Conservation (phyloP, 495 filamentous ascomycete species). For the Trichoderma virens region DNA sequence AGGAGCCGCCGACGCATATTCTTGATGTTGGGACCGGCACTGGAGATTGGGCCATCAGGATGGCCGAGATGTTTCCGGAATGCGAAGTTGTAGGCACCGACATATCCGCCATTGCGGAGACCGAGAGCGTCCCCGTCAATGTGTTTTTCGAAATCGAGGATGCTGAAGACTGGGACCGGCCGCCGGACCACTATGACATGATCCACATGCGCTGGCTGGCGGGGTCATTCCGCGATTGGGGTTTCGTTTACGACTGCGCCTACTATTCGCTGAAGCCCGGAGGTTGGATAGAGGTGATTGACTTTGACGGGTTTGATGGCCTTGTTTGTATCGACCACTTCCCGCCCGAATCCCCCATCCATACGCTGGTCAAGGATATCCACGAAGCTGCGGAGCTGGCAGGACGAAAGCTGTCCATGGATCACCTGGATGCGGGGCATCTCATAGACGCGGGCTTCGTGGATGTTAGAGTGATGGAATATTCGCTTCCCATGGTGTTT, state of each 20-base stretch:
- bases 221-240: slow-evolving; percentile 59
- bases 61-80: slow-evolving; percentile 55
- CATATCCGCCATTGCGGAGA: slow-evolving; percentile 51
- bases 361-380: slow-evolving; percentile 26
- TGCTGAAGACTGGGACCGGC: slow-evolving; percentile 51
- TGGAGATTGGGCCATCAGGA: slow-evolving; percentile 69
- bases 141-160: slow-evolving; percentile 66
- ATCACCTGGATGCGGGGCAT: slow-evolving; percentile 45
- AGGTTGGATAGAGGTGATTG: slow-evolving; percentile 58
- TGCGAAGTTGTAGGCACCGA: slow-evolving; percentile 63
- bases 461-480: slow-evolving; percentile 46
- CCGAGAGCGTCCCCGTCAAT: slow-evolving; percentile 47
- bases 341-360: slow-evolving; percentile 28
- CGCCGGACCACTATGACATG: slow-evolving; percentile 52
- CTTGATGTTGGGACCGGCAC: slow-evolving; percentile 63
- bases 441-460: slow-evolving; percentile 54
- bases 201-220: slow-evolving; percentile 57
- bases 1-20: slow-evolving; percentile 45
- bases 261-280: slow-evolving; percentile 53
- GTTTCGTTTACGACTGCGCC: slow-evolving; percentile 50
- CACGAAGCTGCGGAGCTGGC: slow-evolving; percentile 32
- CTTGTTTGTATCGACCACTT: slow-evolving; percentile 34
- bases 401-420: slow-evolving; percentile 42
- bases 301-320: slow-evolving; percentile 41
- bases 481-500: slow-evolving; percentile 53